Base-by-base conservation (phyloP, 148 eudicot genomes). In the Agrostemma githago region DNA sequence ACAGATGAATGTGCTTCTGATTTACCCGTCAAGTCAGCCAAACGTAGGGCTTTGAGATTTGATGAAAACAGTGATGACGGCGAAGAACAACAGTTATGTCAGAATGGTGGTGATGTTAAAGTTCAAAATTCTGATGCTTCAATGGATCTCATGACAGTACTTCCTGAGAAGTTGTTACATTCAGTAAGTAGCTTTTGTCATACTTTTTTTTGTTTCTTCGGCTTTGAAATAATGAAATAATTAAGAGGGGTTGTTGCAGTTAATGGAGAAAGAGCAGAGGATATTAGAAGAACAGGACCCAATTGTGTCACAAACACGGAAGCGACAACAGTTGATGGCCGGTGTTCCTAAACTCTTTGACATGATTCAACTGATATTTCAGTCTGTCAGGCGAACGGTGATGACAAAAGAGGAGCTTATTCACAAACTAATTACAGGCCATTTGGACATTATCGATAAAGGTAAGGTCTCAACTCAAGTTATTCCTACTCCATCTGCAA, bases 381-480 rank as follows among this genome's bases (percentile, higher is more conserved):
- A 88, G 77, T 89, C 97, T 38, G 85, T 86, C 53, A 83, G 83
- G 39, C 88, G 96, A 41, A 80, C 89, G 2, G 86, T 85, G 41
- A 67, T 95, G 72, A 85, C 97, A 2, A 95, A 90, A 81, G 88
- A 88, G 51, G 93, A 95, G 83, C 85, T 95, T 62, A 62, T 92
- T 78, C 81, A 90, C 81, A 86, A 73, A 78, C 51, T 90, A 58
- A 56, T 90, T 59, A 46, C 87, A 37, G 83, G 77, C 79, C 77
- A 88, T 60, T 71, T 85, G 54, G 86, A 84, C 62, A 75, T 91
- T 57, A 74, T 81, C 66, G 97, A 93, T 80, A 83, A 71, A 91
- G 82, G 98, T 93, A 89, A 84, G 85, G 53, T 34, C 66, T 46
- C 34, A 9, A 58, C 66, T 46, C 34, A 9, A 58, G 41, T 54